Percentiles rank a stretch among this genome's conserved stretches.
Conservation (phyloP, 2,329 filamentous ascomycete species). For the Didymella exigua region DNA sequence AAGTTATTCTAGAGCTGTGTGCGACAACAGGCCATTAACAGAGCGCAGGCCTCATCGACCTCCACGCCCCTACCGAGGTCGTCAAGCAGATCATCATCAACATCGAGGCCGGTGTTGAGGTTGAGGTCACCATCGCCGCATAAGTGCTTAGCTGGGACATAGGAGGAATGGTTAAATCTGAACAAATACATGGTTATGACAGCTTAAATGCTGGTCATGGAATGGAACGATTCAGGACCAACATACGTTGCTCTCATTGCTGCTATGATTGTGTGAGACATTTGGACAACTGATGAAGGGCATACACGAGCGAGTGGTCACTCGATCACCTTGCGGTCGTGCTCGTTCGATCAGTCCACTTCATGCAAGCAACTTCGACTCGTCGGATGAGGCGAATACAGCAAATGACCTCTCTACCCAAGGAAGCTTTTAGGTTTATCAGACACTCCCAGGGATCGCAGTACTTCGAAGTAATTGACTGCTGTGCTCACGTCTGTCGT, state of each 20-base stretch:
- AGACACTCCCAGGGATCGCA: neutral
- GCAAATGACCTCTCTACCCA: neutral
- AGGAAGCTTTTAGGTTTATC: neutral
- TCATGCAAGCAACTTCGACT: neutral
- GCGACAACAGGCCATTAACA: conserved; percentile 1
- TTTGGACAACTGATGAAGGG: neutral
- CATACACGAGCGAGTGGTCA: neutral
- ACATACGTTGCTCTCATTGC: neutral
- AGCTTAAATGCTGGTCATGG: conserved; percentile 31
- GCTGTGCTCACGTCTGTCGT: neutral
- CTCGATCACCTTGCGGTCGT: neutral
- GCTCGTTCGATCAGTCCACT: neutral
- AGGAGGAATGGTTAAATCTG: conserved; percentile 22
- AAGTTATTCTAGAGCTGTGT: conserved; percentile 3
- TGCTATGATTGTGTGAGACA: neutral
- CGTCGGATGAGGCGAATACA: neutral
- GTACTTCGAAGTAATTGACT: neutral
- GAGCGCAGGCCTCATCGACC: conserved; percentile 75
- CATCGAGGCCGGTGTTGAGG: conserved; percentile 92
- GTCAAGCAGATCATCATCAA: conserved; percentile 98
- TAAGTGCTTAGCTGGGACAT: conserved; percentile 52
- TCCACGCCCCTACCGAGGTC: conserved; percentile 96
- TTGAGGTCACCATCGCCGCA: conserved; percentile 90
- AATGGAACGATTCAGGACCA: conserved; percentile 33
- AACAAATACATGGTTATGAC: conserved; percentile 35